These are phyloP conservation scores for Epichloe typhina DNA, from an alignment of 2,329 filamentous ascomycete species.

Conservation along the genomic window DNA sequence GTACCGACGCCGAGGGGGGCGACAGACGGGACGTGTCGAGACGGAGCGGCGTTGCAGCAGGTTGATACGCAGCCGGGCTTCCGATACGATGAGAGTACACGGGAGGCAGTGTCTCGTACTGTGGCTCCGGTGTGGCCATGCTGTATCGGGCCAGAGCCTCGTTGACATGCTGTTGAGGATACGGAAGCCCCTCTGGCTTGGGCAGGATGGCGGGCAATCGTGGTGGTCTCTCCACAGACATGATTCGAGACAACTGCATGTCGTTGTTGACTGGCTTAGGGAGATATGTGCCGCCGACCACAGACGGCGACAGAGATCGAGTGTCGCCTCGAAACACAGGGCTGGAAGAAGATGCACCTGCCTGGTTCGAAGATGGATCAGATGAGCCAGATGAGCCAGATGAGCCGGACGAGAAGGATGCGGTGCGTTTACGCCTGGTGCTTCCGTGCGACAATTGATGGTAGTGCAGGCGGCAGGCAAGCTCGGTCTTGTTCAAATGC, in stretches of 20 bases:
- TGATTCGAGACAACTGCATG: conserved; percentile 42
- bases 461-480: conserved; percentile 77
- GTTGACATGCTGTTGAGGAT: conserved; percentile 18
- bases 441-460: conserved; percentile 75
- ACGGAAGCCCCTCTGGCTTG: conserved; percentile 44
- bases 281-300: conserved; percentile 31
- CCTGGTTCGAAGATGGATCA: conserved; percentile 37
- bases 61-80: conserved; percentile 17
- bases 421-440: conserved; percentile 65
- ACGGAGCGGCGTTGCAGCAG: conserved; percentile 34
- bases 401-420: conserved; percentile 54
- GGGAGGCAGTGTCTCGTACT: conserved; percentile 32
- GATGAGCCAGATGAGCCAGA: conserved; percentile 48
- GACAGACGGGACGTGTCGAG: conserved; percentile 45
- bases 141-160: conserved; percentile 27
- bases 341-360: conserved; percentile 33
- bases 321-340: conserved; percentile 36
- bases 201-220: conserved; percentile 51
- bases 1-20: conserved; percentile 20
- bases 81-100: conserved; percentile 21
- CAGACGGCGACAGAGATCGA: conserved; percentile 35
- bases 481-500: conserved; percentile 75
- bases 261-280: conserved; percentile 30
- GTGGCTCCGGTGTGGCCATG: conserved; percentile 28
- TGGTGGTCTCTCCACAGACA: conserved; percentile 29